phyloP scores from a whole-genome alignment of 768 basidiomycete genomes.

The Boletus fagicola region DNA sequence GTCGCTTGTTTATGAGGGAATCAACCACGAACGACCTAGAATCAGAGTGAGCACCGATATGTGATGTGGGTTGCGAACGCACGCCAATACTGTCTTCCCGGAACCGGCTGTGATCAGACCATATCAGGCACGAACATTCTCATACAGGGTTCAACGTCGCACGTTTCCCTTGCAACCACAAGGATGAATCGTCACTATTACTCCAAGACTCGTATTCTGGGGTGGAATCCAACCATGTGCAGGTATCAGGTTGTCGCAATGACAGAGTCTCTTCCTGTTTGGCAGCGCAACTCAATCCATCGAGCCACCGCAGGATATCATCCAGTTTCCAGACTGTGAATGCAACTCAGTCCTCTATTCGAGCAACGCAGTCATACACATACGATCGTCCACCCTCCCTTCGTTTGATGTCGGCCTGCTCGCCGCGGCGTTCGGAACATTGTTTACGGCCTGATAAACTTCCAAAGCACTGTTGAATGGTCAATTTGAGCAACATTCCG shows the following conservation, averaged over 20 bases:
- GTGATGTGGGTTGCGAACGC: background rate
- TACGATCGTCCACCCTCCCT: background rate
- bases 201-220: conserved; percentile 9
- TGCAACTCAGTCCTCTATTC: background rate
- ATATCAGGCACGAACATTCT: background rate
- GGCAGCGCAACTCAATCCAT: conserved; percentile 10
- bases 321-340: conserved; percentile 8
- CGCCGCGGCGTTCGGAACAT: no score
- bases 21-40: conserved; percentile 10
- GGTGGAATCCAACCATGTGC: conserved; percentile 5
- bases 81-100: conserved; percentile 22
- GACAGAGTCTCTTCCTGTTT: conserved; percentile 13
- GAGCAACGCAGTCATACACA: background rate
- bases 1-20: background rate
- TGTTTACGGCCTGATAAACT: background rate
- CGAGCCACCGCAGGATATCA: conserved; percentile 7
- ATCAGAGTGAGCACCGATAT: background rate
- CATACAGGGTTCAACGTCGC: background rate
- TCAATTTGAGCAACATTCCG: background rate
- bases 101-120: conserved; percentile 9
- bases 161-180: conserved; percentile 24
- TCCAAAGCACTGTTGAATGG: background rate
- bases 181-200: background rate
- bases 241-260: conserved; percentile 14
- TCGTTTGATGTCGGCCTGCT: background rate